These are phyloP conservation scores for Malus hybrid DNA, from an alignment of 331 rosid species.

Conservation along the genomic window DNA sequence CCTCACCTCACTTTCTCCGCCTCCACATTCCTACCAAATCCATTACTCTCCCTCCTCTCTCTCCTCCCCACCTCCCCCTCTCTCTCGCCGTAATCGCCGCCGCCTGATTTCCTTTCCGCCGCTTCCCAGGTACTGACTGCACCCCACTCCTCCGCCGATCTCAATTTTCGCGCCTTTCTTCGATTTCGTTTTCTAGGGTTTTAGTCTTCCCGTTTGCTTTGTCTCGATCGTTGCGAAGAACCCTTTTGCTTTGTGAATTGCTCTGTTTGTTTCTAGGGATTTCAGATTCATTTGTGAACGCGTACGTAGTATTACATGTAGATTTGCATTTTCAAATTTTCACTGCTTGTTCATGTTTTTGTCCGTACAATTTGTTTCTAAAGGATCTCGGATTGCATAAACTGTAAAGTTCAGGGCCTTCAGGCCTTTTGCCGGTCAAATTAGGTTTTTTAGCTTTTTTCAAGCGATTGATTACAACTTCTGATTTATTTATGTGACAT, in stretches of 20 bases:
- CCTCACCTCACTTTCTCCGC: not conserved
- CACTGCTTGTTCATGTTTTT: not conserved
- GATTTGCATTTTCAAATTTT: not conserved
- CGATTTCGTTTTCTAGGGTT: not conserved
- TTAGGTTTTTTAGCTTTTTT: not conserved
- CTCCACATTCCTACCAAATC: not conserved
- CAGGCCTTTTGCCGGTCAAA: not conserved
- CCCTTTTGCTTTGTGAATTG: not conserved
- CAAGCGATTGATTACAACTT: not conserved
- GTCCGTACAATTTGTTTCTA: not conserved
- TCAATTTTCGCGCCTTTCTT: not conserved
- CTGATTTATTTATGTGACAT: not conserved
- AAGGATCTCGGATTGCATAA: not conserved
- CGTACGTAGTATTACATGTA: not conserved
- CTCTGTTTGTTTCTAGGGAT: too few relatives aligned
- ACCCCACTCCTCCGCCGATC: not conserved
- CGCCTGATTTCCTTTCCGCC: not conserved
- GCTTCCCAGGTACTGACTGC: not conserved
- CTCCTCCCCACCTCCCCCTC: not conserved
- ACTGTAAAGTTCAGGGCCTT: not conserved
- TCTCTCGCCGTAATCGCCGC: not conserved
- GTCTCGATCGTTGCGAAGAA: not conserved
- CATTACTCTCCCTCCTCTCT: not conserved
- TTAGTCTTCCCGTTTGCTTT: not conserved
- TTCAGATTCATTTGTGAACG: not conserved